Percentiles rank a stretch among this genome's conserved stretches.
Conservation (phyloP, 345 rosid genomes). For the Bretschneidera sinensis region DNA sequence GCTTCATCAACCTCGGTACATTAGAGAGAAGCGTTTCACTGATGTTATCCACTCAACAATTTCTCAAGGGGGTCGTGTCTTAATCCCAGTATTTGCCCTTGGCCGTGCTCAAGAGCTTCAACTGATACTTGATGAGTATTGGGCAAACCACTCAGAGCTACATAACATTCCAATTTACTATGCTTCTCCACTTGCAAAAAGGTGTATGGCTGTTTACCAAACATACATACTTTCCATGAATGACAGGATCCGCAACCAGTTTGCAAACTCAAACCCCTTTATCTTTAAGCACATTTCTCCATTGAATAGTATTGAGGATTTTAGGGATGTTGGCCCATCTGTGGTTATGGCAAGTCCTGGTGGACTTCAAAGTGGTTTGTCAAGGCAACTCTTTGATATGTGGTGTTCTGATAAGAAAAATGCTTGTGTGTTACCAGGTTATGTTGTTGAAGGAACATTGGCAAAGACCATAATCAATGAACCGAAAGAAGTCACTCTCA, state of each 20-base stretch:
- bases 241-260: slow-evolving; percentile 84
- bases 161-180: slow-evolving; percentile 89
- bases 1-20: slow-evolving; percentile 83
- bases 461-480: slow-evolving; percentile 83
- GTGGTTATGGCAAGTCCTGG: slow-evolving; percentile 96
- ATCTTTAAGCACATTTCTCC: slow-evolving; percentile 84
- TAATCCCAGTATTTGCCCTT: slow-evolving; percentile 74
- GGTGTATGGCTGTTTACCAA: slow-evolving; percentile 93
- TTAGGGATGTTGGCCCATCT: slow-evolving; percentile 82
- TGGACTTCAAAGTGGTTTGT: slow-evolving; percentile 86
- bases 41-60: slow-evolving; percentile 83
- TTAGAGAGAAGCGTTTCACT: slow-evolving; percentile 90
- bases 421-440: slow-evolving; percentile 81
- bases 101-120: slow-evolving; percentile 87
- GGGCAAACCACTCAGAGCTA: slow-evolving; percentile 82
- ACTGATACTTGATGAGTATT: slow-evolving; percentile 80
- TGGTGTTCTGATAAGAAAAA: slow-evolving; percentile 94
- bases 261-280: slow-evolving; percentile 85
- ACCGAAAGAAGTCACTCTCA: slow-evolving; percentile 87
- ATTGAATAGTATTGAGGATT: slow-evolving; percentile 76
- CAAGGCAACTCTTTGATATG: slow-evolving; percentile 81
- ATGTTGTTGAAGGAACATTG: slow-evolving; percentile 74
- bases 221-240: slow-evolving; percentile 95
- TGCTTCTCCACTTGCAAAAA: slow-evolving; percentile 93
- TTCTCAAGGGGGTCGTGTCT: slow-evolving; percentile 88